Percentiles rank a stretch among this genome's conserved stretches.
phyloP scores from a whole-genome alignment of 805 yeast genomes.

The Ogataea populi-albae region DNA sequence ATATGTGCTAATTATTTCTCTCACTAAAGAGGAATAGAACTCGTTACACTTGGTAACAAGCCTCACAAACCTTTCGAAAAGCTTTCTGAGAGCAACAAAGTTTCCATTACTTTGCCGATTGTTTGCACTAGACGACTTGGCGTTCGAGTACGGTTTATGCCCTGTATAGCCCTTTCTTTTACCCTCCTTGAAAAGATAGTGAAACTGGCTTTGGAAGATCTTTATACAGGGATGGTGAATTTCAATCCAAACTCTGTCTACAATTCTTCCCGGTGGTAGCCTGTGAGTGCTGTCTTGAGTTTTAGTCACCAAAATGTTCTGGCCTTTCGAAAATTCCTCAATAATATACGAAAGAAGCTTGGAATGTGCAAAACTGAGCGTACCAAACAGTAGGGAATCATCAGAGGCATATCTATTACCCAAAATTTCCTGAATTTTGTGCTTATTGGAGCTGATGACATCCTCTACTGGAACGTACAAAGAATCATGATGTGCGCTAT shows the following conservation, averaged over 20 bases:
- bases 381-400: conserved; percentile 44
- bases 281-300: conserved; percentile 6
- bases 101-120: conserved; percentile 2
- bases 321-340: conserved; percentile 27
- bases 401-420: conserved; percentile 35
- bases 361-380: conserved; percentile 46
- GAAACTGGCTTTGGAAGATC: conserved; percentile 44
- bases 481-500: background rate
- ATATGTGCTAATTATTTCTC: conserved; percentile 38
- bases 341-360: conserved; percentile 44
- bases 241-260: conserved; percentile 57
- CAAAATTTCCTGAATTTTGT: conserved; percentile 31
- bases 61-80: conserved; percentile 51
- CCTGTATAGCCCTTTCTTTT: conserved; percentile 20
- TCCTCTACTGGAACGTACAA: conserved; percentile 17
- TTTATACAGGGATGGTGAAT: conserved; percentile 65
- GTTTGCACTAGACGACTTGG: background rate
- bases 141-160: conserved; percentile 8
- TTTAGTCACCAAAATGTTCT: background rate
- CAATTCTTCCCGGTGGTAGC: conserved; percentile 28
- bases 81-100: conserved; percentile 54
- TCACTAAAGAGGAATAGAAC: conserved; percentile 46
- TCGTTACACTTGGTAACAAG: conserved; percentile 43
- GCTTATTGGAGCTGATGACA: conserved; percentile 22
- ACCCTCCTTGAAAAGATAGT: conserved; percentile 15